Percentiles rank a stretch among this genome's conserved stretches.
phyloP scores from a whole-genome alignment of 2,329 filamentous ascomycete species.

The Hymenoscyphus linearis region DNA sequence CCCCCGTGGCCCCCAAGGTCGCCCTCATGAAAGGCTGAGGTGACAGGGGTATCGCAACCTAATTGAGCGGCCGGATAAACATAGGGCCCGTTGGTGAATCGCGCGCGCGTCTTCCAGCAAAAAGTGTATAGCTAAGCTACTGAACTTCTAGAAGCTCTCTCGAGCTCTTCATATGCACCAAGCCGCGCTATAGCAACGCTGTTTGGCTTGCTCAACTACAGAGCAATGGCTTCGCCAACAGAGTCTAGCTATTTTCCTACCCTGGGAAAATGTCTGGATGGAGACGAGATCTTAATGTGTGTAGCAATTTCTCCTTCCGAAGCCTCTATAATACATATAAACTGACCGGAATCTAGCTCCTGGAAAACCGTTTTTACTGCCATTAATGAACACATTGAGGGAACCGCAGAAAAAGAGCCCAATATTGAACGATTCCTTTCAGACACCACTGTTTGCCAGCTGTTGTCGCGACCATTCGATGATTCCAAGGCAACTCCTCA shows the following conservation, averaged over 20 bases:
- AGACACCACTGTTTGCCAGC: constrained; percentile 60
- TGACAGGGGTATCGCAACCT: too few species aligned
- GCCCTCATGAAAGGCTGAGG: constrained; percentile 6
- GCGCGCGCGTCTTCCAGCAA: constrained; percentile 18
- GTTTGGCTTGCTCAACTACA: constrained; percentile 41
- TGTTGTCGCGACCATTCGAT: constrained; percentile 63
- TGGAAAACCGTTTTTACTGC: constrained; percentile 57
- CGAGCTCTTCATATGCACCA: constrained; percentile 27
- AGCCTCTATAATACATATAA: background rate
- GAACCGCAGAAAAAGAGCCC: constrained; percentile 49
- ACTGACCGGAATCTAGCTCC: constrained; percentile 40
- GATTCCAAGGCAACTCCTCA: constrained; percentile 54
- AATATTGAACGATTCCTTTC: constrained; percentile 61
- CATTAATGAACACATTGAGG: constrained; percentile 52
- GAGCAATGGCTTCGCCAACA: constrained; percentile 62
- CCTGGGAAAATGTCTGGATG: constrained; percentile 77
- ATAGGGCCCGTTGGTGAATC: background rate
- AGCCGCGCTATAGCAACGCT: constrained; percentile 20
- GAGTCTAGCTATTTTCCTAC: constrained; percentile 75
- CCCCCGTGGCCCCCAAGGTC: too few species aligned
- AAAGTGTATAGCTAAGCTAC: constrained; percentile 6
- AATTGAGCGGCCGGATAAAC: background rate
- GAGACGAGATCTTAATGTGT: constrained; percentile 77
- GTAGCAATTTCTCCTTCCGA: constrained; percentile 31
- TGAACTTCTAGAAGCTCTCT: constrained; percentile 1